Evolutionary conservation across 345 rosid species (phyloP).

Genomic region (Psidium guajava): DNA sequence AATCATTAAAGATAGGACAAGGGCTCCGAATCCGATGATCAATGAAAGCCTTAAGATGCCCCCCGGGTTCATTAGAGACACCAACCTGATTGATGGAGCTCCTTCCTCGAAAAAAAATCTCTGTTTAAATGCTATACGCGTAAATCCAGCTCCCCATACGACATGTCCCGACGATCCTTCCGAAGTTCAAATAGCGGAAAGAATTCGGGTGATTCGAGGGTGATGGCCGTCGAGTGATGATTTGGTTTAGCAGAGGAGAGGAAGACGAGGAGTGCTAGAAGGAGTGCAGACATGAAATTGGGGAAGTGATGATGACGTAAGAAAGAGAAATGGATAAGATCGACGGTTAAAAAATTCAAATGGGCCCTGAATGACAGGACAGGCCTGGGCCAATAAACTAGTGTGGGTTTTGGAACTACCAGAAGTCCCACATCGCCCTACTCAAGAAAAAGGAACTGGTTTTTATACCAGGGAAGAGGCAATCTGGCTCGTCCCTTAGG

Average conservation of each 20-base stretch:
- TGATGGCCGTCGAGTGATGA: background rate
- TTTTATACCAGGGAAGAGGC: fast-evolving
- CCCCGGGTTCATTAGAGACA: background rate
- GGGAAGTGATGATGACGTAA: background rate
- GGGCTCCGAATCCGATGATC: background rate
- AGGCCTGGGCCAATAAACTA: background rate
- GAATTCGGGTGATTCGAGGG: background rate
- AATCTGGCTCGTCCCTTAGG: fast-evolving
- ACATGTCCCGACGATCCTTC: background rate
- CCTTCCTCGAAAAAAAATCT: background rate
- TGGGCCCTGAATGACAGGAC: background rate
- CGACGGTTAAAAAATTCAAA: background rate
- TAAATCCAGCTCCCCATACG: background rate
- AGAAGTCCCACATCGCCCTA: background rate
- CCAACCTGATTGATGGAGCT: background rate
- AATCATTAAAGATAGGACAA: background rate
- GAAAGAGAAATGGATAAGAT: background rate
- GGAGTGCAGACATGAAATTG: background rate
- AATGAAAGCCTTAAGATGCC: background rate
- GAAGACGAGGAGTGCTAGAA: background rate
- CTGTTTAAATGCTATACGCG: no score
- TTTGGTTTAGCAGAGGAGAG: background rate
- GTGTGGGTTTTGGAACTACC: background rate
- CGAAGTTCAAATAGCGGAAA: background rate
- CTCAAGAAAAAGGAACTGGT: background rate